These are phyloP conservation scores for Spergularia azorica DNA, from an alignment of 179 eudicot genomes.

Conservation along the genomic window DNA sequence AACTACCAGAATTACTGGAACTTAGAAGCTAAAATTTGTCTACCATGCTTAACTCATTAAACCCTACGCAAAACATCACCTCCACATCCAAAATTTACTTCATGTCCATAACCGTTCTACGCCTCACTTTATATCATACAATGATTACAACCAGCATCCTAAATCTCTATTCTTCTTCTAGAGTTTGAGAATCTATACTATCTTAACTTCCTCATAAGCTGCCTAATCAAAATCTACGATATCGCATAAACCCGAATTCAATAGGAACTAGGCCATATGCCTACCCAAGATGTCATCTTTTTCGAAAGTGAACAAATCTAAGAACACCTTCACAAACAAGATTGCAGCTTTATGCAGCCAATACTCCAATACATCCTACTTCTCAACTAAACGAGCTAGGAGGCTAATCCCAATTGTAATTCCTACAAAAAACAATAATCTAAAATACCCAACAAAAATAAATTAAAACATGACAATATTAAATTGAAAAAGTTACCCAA, in stretches of 20 bases:
- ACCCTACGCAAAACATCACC: not conserved
- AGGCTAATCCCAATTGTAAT: not conserved
- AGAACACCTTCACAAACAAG: not conserved
- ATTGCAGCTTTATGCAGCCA: not conserved
- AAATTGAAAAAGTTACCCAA: not conserved
- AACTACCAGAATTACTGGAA: not conserved
- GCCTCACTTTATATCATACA: not conserved
- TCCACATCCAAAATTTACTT: not conserved
- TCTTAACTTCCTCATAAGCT: no score
- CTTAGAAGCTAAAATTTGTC: not conserved
- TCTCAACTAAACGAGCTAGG: not conserved
- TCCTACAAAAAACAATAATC: not conserved
- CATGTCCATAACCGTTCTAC: not conserved
- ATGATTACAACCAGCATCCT: not conserved
- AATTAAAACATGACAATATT: not conserved
- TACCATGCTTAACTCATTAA: not conserved
- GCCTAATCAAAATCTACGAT: no score
- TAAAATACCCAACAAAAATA: not conserved
- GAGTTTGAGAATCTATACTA: no score
- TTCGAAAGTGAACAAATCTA: not conserved
- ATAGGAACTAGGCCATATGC: not conserved
- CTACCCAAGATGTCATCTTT: not conserved
- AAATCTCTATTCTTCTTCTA: not conserved
- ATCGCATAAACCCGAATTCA: not conserved
- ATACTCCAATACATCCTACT: not conserved